Base-by-base conservation (phyloP, 225 moss, liverwort and hornwort species). In the Physcomitrellopsis africana region DNA sequence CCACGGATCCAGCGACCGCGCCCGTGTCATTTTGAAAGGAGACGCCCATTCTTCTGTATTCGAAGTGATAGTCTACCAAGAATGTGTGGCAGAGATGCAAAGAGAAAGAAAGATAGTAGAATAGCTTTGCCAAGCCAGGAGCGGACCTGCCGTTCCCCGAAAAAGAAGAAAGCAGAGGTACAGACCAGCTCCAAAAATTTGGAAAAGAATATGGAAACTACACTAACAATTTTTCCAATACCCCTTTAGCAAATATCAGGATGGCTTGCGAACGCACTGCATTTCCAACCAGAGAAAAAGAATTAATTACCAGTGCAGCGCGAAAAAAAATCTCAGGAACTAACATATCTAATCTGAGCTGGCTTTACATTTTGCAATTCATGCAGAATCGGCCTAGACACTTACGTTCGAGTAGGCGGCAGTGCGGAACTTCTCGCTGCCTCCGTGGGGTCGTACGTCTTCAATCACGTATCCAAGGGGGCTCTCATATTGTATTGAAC, bases 401-500 rank as follows among this genome's bases (percentile, higher is more conserved):
- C 93, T 93, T 60, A 97, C 97, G 93, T 95, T 93, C 0, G 93
- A 95, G 83, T 99, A 99, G 0, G 95, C 99, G 76, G 95, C 92
- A 83, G 89, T 95, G 65, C 93, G 86, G 77, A 99, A 99, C 81
- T 99, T 99, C 93, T 99, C 99, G 27, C 93, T 92, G 1, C 99
- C 99, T 67, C 99, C 99, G 83, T 89, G 93, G 58, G 95, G 99
- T 76, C 99, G 93, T 7, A 99, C 95, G 99, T 99, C 99, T 82
- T 99, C 99, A 62, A 99, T 94, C 75, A 92, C 89, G 89, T 99
- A 95, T 8, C 99, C 95, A 55, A 95, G 81, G 74, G 92, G 92
- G 74, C 89, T 92, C 56, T 99, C 93, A 90, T 95, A 95, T 26
- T 92, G 88, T 80, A 81, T 85, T 10, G 90, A 80, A 76, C 92